phyloP scores from a whole-genome alignment of 371 early-diverging fungal genomes.

The Fennellomyces sp. region DNA sequence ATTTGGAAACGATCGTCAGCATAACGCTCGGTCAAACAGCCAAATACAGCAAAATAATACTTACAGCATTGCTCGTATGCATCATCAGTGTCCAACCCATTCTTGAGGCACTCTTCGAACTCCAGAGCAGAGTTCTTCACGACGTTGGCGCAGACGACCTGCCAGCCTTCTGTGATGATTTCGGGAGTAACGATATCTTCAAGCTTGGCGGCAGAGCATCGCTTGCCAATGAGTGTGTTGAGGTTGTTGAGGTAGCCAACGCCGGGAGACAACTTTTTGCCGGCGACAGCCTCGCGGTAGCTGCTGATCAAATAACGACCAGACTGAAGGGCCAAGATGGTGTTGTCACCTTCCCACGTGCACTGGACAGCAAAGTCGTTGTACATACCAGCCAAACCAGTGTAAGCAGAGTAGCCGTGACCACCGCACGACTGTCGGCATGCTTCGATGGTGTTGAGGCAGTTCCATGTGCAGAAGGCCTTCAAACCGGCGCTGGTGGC shows the following conservation, averaged over 20 bases:
- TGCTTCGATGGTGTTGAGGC: conserved; percentile 85
- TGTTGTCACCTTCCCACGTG: conserved; percentile 94
- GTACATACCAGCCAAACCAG: conserved; percentile 86
- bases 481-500: conserved; percentile 92
- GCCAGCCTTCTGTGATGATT: conserved; percentile 81
- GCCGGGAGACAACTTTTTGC: conserved; percentile 79
- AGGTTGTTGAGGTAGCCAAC: conserved; percentile 81
- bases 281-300: conserved; percentile 77
- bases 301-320: conserved; percentile 88
- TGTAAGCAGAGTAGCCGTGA: conserved; percentile 92
- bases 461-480: conserved; percentile 95
- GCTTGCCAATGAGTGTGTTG: conserved; percentile 49
- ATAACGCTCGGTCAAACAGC: background rate
- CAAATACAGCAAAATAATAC: background rate
- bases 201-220: conserved; percentile 54
- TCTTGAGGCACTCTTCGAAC: conserved; percentile 71
- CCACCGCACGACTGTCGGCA: conserved; percentile 92
- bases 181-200: conserved; percentile 66
- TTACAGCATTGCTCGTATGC: conserved; percentile 86
- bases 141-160: conserved; percentile 82
- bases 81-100: conserved; percentile 75
- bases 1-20: background rate
- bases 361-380: conserved; percentile 93
- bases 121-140: conserved; percentile 82
- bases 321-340: conserved; percentile 87